Percentiles rank a stretch among this genome's conserved stretches.
phyloP scores from a whole-genome alignment of 768 basidiomycete genomes.

The Trametes cinnabarina region DNA sequence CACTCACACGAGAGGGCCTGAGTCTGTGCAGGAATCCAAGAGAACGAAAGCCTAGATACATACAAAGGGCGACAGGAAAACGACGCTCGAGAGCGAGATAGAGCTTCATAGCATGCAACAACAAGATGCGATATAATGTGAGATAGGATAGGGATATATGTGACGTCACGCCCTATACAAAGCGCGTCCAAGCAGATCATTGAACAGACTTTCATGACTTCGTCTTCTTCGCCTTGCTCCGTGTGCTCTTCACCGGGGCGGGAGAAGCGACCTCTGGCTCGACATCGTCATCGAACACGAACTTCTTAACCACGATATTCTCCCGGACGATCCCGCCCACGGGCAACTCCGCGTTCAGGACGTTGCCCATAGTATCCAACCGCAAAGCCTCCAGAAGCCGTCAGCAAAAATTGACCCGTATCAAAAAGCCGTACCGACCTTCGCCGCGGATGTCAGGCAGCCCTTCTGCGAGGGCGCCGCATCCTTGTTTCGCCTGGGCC shows the following conservation, averaged over 20 bases:
- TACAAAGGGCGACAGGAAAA: conserved; percentile 10
- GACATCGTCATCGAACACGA: conserved; percentile 72
- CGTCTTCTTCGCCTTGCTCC: conserved; percentile 30
- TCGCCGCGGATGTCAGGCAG: conserved; percentile 65
- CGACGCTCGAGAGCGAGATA: conserved; percentile 11
- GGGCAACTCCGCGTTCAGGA: conserved; percentile 55
- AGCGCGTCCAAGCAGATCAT: neutral
- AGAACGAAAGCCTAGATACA: neutral
- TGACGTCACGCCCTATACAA: neutral
- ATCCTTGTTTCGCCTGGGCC: conserved; percentile 43
- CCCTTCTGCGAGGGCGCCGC: conserved; percentile 49
- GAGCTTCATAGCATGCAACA: conserved; percentile 17
- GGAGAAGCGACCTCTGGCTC: conserved; percentile 33
- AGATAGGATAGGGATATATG: conserved; percentile 11
- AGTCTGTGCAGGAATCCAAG: too few species aligned
- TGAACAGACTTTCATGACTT: conserved; percentile 6
- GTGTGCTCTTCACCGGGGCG: conserved; percentile 48
- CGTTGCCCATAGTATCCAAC: conserved; percentile 73
- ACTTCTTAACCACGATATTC: conserved; percentile 71
- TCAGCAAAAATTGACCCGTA: neutral
- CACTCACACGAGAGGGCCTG: neutral
- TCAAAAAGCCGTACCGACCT: conserved; percentile 43
- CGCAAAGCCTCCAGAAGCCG: conserved; percentile 46
- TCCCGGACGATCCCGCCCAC: conserved; percentile 58
- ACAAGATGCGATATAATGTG: conserved; percentile 13